phyloP scores from a whole-genome alignment of 2,329 filamentous ascomycete species.

The Fusarium luffae region DNA sequence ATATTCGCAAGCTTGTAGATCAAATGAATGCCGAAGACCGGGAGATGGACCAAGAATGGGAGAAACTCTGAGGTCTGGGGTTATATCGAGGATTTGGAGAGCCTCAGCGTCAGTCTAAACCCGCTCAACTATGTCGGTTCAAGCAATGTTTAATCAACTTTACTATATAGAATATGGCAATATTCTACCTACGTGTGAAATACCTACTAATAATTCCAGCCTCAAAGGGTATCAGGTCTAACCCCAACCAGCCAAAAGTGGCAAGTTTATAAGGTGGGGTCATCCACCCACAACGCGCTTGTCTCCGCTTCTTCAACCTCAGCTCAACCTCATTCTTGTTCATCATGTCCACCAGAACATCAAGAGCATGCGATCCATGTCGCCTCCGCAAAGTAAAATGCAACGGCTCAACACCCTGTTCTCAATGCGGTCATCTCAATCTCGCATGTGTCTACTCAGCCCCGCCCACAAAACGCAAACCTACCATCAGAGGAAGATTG shows the following conservation, averaged over 20 bases:
- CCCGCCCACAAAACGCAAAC: slow-evolving; percentile 49
- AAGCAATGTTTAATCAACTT: no score
- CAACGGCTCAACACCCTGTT: slow-evolving; percentile 49
- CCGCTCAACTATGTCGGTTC: no score
- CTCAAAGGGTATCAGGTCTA: background rate
- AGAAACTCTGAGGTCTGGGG: background rate
- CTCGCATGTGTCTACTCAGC: slow-evolving; percentile 51
- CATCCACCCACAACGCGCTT: background rate
- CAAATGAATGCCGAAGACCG: background rate
- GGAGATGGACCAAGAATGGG: background rate
- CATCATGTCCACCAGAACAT: slow-evolving; percentile 24
- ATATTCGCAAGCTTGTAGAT: background rate
- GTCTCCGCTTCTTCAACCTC: background rate
- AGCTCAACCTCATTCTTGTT: background rate
- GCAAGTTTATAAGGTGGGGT: background rate
- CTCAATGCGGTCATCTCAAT: slow-evolving; percentile 52
- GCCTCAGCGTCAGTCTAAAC: no score
- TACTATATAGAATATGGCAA: no score
- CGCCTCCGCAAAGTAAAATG: slow-evolving; percentile 54
- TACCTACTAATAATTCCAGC: background rate
- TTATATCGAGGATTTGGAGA: fast-evolving
- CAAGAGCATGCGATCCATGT: slow-evolving; percentile 53
- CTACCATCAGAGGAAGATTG: slow-evolving; percentile 49
- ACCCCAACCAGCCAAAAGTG: background rate
- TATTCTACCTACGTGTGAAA: no score